A percentile compares a stretch with the other conserved stretches of the same genome.
These are phyloP conservation scores for Helianthus tuberosus DNA, from an alignment of 129 eudicot genomes.

Conservation along the genomic window DNA sequence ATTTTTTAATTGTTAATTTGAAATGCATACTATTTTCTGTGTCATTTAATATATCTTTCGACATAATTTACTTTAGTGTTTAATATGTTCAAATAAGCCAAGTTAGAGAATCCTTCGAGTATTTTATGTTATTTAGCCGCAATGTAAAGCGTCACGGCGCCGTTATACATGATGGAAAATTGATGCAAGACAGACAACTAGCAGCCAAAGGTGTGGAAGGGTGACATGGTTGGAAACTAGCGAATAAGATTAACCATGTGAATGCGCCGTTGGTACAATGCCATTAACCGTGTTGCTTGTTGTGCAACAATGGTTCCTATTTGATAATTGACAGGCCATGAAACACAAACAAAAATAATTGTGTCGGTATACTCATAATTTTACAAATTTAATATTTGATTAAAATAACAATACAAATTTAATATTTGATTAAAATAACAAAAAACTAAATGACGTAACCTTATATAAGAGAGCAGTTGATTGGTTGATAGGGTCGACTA, in stretches of 20 bases:
- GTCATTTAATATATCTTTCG: too few species aligned
- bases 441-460: too few species aligned
- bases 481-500: too few species aligned
- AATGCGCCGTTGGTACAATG: slow-evolving; percentile 22
- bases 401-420: too few species aligned
- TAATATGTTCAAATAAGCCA: slow-evolving; percentile 24
- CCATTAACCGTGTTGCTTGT: slow-evolving; percentile 28
- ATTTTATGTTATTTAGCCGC: slow-evolving; percentile 18
- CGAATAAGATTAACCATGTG: slow-evolving; percentile 28
- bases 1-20: too few species aligned
- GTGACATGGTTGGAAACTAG: slow-evolving; percentile 28
- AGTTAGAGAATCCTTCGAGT: slow-evolving; percentile 27
- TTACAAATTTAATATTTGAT: too few species aligned
- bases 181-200: slow-evolving; percentile 32
- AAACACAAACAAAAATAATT: too few species aligned
- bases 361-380: too few species aligned
- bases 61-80: too few species aligned
- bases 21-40: too few species aligned
- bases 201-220: slow-evolving; percentile 24
- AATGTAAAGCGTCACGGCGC: slow-evolving; percentile 38
- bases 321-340: not conserved
- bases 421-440: too few species aligned
- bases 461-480: too few species aligned
- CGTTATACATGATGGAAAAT: slow-evolving; percentile 23
- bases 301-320: slow-evolving; percentile 2